Evolutionary conservation across 306 rosid genomes (phyloP), one percentile per base, ranked within the genome.

Genomic region (Fagus sylvatica): DNA sequence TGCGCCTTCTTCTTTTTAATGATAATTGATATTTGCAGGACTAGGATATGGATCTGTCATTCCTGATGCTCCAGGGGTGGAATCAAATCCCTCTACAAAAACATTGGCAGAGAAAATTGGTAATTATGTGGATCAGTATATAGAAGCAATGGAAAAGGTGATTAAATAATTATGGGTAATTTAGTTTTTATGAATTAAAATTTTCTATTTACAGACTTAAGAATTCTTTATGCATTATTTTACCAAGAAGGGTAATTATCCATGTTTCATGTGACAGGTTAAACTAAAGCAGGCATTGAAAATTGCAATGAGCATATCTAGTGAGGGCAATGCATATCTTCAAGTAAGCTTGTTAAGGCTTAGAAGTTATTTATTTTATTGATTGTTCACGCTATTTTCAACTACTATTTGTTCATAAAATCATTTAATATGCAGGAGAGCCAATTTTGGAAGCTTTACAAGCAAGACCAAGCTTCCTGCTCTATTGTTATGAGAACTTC

Each of bases 81-180:
- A 75, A 19, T 82, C 88, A 68, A 96, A 95, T 76, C 85, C 66
- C 36, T 83, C 75, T 48, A 92, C 99, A 4, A 78, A 80, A 82
- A 83, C 82, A 61, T 78, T 91, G 78, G 89, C 90, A 37, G 91
- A 84, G 54, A 87, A 88, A 88, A 89, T 92, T 73, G 82, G 89
- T 82, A 84, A 83, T 76, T 85, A 65, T 78, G 74, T 91, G 83
- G 96, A 92, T 41, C 92, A 91, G 74, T 93, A 95, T 82, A 53
- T 92, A 49, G 99, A 92, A 72, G 87, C 96, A 49, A 95, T 95
- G 99, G 99, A 95, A 82, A 92, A 95, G 99, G 98, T 94, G 83
- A 56, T 7, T 71, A 48, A 46, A n/a, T 48, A 64, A 41, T 79
- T 67, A 40, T 71, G 80, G 55, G 69, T 65, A 49, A 77, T 39